Percentiles rank a stretch among this genome's conserved stretches.
phyloP scores from a whole-genome alignment of 495 filamentous ascomycete genomes.

The Penicillium ochrochloron region DNA sequence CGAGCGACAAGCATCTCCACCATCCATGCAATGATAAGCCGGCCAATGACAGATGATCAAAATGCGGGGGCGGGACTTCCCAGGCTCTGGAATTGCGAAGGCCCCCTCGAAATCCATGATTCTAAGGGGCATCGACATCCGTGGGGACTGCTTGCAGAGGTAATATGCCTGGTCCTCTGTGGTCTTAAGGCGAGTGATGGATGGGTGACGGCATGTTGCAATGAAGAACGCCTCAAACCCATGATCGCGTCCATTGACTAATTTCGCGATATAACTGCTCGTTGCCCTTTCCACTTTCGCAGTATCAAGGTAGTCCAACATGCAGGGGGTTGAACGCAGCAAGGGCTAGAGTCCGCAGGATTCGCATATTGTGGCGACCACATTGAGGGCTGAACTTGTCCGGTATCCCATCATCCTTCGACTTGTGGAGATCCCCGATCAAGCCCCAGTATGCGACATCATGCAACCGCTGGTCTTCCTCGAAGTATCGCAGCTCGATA shows the following conservation, averaged over 20 bases:
- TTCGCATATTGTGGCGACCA: too few species aligned
- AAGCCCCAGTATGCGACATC: too few species aligned
- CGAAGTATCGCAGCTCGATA: too few species aligned
- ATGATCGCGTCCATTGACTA: neutral
- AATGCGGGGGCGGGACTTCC: neutral
- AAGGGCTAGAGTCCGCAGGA: too few species aligned
- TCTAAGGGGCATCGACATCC: neutral
- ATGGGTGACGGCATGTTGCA: neutral
- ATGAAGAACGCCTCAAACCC: neutral
- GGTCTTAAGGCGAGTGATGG: neutral
- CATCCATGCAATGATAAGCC: neutral
- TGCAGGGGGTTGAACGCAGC: too few species aligned
- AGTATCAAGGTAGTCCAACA: too few species aligned
- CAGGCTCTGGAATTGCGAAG: neutral
- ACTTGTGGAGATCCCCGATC: too few species aligned
- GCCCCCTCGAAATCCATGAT: neutral
- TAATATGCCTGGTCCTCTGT: neutral
- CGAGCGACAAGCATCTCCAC: conserved; percentile 1
- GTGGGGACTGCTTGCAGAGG: neutral
- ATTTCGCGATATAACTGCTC: too few species aligned
- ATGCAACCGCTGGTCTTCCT: too few species aligned
- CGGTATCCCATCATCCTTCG: too few species aligned
- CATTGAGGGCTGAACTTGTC: too few species aligned
- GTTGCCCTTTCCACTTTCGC: too few species aligned
- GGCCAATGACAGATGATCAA: neutral